Conservation (phyloP, 2,329 filamentous ascomycete genomes). For the Penicillium vulpinum region DNA sequence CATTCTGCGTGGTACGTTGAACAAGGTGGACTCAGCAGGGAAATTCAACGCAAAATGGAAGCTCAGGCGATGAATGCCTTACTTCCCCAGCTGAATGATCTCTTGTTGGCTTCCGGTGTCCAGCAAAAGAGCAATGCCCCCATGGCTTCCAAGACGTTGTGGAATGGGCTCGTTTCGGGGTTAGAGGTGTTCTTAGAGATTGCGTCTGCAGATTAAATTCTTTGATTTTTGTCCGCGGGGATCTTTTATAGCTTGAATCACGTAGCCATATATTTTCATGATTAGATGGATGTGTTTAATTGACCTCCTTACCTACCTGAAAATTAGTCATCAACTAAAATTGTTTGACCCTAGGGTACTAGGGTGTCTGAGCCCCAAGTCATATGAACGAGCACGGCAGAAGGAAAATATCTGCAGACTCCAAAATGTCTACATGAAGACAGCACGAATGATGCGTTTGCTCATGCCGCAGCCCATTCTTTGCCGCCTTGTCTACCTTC, state of each 20-base stretch:
- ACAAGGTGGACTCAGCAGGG: conserved; percentile 5
- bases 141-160: conserved; percentile 11
- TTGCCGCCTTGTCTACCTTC: too few species aligned
- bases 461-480: too few species aligned
- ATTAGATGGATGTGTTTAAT: not conserved
- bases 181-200: conserved; percentile 4
- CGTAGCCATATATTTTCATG: not conserved
- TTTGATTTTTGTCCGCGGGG: not conserved
- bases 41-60: conserved; percentile 13
- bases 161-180: conserved; percentile 9
- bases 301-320: too few species aligned
- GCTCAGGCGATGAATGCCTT: conserved; percentile 10
- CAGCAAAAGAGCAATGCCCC: conserved; percentile 16
- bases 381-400: too few species aligned
- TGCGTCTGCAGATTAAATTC: not conserved
- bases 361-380: too few species aligned
- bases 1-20: conserved; percentile 11
- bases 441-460: too few species aligned
- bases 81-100: conserved; percentile 9
- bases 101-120: conserved; percentile 6
- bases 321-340: too few species aligned
- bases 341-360: too few species aligned
- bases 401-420: too few species aligned
- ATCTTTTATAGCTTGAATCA: not conserved
- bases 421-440: too few species aligned